Evolutionary conservation across 192 early-diverging fungal genomes (phyloP).

Genomic region (Nowakowskiella sp.): DNA sequence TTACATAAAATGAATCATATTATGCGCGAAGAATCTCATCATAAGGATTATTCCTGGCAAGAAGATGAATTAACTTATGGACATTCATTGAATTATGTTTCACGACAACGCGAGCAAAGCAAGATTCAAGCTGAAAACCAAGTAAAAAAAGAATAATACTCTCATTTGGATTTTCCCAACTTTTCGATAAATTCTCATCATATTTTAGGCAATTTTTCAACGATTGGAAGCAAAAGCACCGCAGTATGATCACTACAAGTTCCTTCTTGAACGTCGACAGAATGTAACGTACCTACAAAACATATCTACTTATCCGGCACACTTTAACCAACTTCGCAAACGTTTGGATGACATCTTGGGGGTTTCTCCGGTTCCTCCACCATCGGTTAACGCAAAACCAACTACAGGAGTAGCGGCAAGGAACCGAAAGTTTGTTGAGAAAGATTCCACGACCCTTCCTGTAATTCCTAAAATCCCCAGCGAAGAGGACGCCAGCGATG

Average conservation of each 20-base stretch:
- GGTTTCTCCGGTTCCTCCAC: background rate
- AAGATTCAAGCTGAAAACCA: conserved; percentile 10
- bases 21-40: conserved; percentile 19
- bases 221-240: conserved; percentile 40
- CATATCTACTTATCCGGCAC: conserved; percentile 37
- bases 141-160: conserved; percentile 17
- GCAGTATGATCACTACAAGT: conserved; percentile 32
- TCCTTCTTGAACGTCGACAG: conserved; percentile 25
- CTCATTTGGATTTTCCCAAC: no score
- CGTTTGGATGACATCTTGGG: background rate
- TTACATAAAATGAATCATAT: conserved; percentile 36
- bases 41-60: background rate
- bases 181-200: no score
- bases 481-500: no score
- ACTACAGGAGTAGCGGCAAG: background rate
- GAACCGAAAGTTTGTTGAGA: background rate
- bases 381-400: background rate
- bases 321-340: conserved; percentile 17
- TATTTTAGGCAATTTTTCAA: conserved; percentile 27
- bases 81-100: background rate
- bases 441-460: background rate
- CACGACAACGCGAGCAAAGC: background rate
- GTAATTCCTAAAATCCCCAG: no score
- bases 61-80: background rate
- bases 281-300: conserved; percentile 41